phyloP scores from a whole-genome alignment of 805 yeast genomes.

The Starmera dryadoides region DNA sequence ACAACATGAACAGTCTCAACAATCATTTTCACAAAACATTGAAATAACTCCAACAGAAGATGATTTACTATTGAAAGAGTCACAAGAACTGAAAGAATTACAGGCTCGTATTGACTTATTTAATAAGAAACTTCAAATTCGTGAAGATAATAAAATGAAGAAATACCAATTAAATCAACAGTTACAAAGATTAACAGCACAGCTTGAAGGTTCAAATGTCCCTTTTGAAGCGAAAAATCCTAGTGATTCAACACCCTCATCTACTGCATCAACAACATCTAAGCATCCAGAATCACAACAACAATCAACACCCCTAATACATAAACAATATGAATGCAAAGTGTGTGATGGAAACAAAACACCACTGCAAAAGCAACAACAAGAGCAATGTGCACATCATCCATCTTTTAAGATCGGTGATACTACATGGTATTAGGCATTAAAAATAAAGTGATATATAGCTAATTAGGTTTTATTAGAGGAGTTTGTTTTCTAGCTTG shows the following conservation, averaged over 20 bases:
- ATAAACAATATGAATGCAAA: background rate
- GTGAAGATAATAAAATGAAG: constrained; percentile 27
- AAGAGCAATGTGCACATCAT: background rate
- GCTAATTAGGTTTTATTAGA: too few species aligned
- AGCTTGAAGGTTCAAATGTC: too few species aligned
- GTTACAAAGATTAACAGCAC: background rate
- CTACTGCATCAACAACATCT: too few species aligned
- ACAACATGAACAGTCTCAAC: background rate
- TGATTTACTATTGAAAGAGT: constrained; percentile 26
- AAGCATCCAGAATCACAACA: background rate
- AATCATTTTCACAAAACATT: background rate
- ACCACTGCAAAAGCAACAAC: background rate
- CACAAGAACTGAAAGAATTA: constrained; percentile 24
- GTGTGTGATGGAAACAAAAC: background rate
- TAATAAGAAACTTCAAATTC: constrained; percentile 23
- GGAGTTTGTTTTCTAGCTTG: too few species aligned
- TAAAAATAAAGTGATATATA: too few species aligned
- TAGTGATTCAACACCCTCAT: background rate
- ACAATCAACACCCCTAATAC: background rate
- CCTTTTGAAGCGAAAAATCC: background rate
- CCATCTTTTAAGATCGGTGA: constrained; percentile 1
- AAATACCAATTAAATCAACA: constrained; percentile 23
- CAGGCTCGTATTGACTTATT: constrained; percentile 25
- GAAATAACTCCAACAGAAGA: constrained; percentile 16
- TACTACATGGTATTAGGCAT: background rate